A percentile compares a stretch with the other conserved stretches of the same genome.
Evolutionary conservation across 441 rosid genomes (phyloP).

Genomic region (Omphalea diandra): DNA sequence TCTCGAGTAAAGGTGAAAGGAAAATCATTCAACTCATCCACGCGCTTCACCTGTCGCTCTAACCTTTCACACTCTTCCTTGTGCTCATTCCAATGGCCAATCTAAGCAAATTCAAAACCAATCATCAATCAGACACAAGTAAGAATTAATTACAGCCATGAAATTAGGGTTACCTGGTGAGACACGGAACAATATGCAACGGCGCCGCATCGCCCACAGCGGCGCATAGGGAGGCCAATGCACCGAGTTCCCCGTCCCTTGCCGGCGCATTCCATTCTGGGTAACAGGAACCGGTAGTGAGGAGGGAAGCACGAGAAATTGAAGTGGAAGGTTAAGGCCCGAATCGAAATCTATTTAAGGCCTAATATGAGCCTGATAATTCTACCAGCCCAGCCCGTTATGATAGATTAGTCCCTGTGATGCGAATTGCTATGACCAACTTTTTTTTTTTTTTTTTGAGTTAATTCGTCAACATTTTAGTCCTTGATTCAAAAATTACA

Average conservation of each 20-base stretch:
- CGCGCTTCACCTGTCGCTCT: constrained; percentile 70
- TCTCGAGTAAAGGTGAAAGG: constrained; percentile 74
- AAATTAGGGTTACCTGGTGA: constrained; percentile 55
- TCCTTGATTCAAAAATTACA: too few relatives aligned
- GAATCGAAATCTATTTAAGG: too few relatives aligned
- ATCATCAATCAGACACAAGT: neutral
- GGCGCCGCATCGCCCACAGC: constrained; percentile 75
- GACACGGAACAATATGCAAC: constrained; percentile 80
- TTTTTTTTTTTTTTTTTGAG: too few relatives aligned
- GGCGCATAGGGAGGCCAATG: constrained; percentile 58
- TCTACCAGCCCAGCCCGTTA: too few relatives aligned
- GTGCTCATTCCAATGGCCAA: constrained; percentile 70
- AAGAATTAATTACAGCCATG: neutral
- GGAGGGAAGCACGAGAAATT: too few relatives aligned
- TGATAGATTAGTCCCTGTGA: too few relatives aligned
- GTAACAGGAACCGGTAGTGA: too few relatives aligned
- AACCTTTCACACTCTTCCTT: constrained; percentile 81
- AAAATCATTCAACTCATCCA: constrained; percentile 58
- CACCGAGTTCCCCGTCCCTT: constrained; percentile 66
- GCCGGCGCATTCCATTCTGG: constrained; percentile 78
- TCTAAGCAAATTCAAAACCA: constrained; percentile 31
- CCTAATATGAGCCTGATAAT: too few relatives aligned
- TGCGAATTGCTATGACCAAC: too few relatives aligned
- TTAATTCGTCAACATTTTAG: too few relatives aligned
- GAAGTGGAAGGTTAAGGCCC: too few relatives aligned